These are phyloP conservation scores for Fusarium stilboides DNA, from an alignment of 2,329 filamentous ascomycete species.

Conservation along the genomic window DNA sequence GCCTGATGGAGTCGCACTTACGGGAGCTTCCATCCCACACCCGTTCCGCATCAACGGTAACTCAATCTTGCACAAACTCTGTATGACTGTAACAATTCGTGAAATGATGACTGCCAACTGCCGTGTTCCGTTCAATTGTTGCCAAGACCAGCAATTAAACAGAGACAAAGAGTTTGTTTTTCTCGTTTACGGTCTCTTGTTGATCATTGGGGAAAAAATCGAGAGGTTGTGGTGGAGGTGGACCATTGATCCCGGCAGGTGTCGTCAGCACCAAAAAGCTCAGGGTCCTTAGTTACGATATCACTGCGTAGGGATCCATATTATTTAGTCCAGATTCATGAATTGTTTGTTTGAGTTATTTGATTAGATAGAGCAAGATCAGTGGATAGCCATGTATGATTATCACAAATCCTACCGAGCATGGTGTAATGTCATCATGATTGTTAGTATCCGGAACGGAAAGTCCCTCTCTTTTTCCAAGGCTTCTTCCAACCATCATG, in stretches of 20 bases:
- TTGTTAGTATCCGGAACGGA: slow-evolving; percentile 19
- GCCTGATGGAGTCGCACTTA: slow-evolving; percentile 12
- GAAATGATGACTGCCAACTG: not conserved
- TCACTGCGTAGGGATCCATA: slow-evolving; percentile 16
- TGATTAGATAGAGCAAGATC: slow-evolving; percentile 1
- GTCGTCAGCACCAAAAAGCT: slow-evolving; percentile 46
- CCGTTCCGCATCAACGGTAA: slow-evolving; percentile 17
- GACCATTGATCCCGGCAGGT: slow-evolving; percentile 35
- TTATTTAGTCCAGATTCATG: not conserved
- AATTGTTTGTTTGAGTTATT: slow-evolving; percentile 2
- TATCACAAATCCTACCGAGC: too few species aligned
- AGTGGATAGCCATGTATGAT: slow-evolving; percentile 1
- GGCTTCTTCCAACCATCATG: slow-evolving; percentile 22
- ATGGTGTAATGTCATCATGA: slow-evolving; percentile 31
- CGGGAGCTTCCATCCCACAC: slow-evolving; percentile 21
- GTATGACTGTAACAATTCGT: not conserved
- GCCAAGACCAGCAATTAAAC: not conserved
- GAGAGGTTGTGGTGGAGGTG: slow-evolving; percentile 35
- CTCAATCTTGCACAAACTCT: slow-evolving; percentile 24
- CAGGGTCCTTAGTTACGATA: slow-evolving; percentile 30
- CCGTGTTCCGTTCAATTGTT: slow-evolving; percentile 1
- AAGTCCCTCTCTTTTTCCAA: slow-evolving; percentile 19
- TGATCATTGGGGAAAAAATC: slow-evolving; percentile 30
- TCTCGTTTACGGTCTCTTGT: slow-evolving; percentile 18
- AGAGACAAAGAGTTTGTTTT: slow-evolving; percentile 3